Percentiles rank a stretch among this genome's conserved stretches.
Conservation (phyloP, 2,329 filamentous ascomycete species). For the Epichloe scottii region DNA sequence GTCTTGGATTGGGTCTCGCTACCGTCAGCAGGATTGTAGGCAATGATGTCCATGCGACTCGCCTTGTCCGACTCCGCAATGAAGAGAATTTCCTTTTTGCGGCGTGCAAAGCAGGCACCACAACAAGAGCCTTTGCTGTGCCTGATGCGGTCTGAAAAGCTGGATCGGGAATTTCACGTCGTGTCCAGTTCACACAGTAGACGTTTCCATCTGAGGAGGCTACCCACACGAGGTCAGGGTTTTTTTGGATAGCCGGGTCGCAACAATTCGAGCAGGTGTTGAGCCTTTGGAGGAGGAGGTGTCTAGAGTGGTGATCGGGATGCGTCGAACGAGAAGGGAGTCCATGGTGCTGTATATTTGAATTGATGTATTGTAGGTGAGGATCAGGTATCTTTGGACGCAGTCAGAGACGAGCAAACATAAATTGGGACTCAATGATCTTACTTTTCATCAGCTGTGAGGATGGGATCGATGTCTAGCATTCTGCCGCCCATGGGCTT, state of each 20-base stretch:
- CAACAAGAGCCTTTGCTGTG: slow-evolving; percentile 32
- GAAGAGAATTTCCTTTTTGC: slow-evolving; percentile 31
- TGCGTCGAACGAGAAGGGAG: slow-evolving; percentile 65
- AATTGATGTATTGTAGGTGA: slow-evolving; percentile 62
- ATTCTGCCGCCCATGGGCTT: slow-evolving; percentile 54
- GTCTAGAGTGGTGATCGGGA: slow-evolving; percentile 35
- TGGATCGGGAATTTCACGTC: slow-evolving; percentile 27
- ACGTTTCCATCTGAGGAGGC: slow-evolving; percentile 45
- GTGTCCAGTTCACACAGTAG: slow-evolving; percentile 47
- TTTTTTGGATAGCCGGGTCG: slow-evolving; percentile 26
- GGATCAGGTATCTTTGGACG: slow-evolving; percentile 51
- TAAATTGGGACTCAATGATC: slow-evolving; percentile 11
- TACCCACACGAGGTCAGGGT: slow-evolving; percentile 43
- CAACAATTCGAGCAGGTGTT: slow-evolving; percentile 24
- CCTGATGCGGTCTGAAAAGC: slow-evolving; percentile 30
- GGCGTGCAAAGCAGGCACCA: slow-evolving; percentile 25
- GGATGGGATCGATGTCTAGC: slow-evolving; percentile 50
- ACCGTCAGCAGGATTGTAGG: slow-evolving; percentile 27
- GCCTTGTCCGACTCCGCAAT: slow-evolving; percentile 31
- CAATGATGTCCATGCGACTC: slow-evolving; percentile 26
- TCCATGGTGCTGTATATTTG: slow-evolving; percentile 72
- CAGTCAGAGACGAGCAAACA: background rate
- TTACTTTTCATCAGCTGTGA: slow-evolving; percentile 49
- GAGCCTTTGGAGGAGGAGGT: slow-evolving; percentile 13
- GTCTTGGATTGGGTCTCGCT: slow-evolving; percentile 19